A percentile compares a stretch with the other conserved stretches of the same genome.
phyloP scores from a whole-genome alignment of 208 protist genomes.

The Trypanosoma brucei region DNA sequence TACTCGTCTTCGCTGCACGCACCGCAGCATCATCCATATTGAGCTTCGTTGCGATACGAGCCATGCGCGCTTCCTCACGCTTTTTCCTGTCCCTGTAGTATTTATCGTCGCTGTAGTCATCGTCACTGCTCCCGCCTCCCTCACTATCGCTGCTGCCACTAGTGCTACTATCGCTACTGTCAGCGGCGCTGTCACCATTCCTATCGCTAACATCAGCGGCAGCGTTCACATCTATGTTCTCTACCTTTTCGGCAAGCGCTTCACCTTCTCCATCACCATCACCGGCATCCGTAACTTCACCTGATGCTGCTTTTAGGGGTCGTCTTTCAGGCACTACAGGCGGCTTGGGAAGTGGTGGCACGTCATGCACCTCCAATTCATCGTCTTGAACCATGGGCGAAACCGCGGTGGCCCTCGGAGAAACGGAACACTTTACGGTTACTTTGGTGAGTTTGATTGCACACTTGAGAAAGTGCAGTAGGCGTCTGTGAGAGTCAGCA shows the following conservation, averaged over 20 bases:
- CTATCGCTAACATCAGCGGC: neutral
- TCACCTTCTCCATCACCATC: neutral
- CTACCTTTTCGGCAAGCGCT: neutral
- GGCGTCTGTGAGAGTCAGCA: neutral
- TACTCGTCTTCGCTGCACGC: neutral
- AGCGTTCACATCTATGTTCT: neutral
- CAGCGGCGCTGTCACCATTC: no score
- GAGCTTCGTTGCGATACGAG: conserved; percentile 3
- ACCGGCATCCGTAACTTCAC: neutral
- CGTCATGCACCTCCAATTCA: conserved; percentile 1
- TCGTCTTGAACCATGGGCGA: neutral
- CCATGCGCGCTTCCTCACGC: conserved; percentile 15
- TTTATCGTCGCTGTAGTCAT: conserved; percentile 23
- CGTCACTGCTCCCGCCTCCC: conserved; percentile 11
- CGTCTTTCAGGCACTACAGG: neutral
- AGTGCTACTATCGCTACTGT: neutral
- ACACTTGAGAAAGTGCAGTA: neutral
- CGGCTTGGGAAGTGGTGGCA: conserved; percentile 15
- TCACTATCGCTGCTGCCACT: conserved; percentile 7
- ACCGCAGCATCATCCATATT: conserved; percentile 9
- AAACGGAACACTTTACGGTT: neutral
- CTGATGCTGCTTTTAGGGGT: neutral
- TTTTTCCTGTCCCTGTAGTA: conserved; percentile 16
- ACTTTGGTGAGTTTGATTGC: neutral
- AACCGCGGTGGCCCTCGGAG: neutral